A percentile compares a stretch with the other conserved stretches of the same genome.
Evolutionary conservation across 2,329 filamentous ascomycete genomes (phyloP).

Genomic region (Coniochaeta hoffmannii): DNA sequence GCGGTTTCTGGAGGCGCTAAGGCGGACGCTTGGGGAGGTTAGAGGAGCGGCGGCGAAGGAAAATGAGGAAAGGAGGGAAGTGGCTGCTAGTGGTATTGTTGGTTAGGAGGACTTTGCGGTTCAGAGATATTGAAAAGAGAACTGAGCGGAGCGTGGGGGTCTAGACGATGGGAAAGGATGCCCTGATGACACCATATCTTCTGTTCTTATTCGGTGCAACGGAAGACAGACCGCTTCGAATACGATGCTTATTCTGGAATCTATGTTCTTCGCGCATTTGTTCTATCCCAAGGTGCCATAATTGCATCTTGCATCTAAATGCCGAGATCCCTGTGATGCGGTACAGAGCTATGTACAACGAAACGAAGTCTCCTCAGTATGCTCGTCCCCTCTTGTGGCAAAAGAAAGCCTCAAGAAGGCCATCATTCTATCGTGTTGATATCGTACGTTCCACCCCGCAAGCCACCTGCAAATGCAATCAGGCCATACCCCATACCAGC

Average conservation of each 20-base stretch:
- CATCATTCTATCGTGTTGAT: background rate
- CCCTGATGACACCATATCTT: background rate
- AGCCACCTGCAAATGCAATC: background rate
- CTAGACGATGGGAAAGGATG: too few species aligned
- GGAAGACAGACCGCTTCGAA: too few species aligned
- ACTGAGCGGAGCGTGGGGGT: too few species aligned
- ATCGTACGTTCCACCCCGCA: background rate
- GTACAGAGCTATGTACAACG: conserved; percentile 6
- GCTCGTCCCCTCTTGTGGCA: background rate
- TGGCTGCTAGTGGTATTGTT: conserved; percentile 26
- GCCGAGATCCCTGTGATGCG: background rate
- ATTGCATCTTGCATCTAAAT: background rate
- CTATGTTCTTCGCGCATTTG: background rate
- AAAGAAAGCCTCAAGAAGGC: background rate
- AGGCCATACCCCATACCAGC: conserved; percentile 8
- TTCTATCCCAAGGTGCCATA: conserved; percentile 6
- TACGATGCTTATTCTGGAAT: too few species aligned
- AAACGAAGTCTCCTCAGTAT: conserved; percentile 1
- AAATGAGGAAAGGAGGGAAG: conserved; percentile 28
- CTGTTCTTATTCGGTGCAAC: too few species aligned
- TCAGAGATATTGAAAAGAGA: background rate
- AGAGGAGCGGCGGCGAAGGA: conserved; percentile 15
- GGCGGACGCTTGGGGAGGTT: conserved; percentile 38
- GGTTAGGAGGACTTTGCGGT: conserved; percentile 17
- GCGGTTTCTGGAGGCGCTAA: conserved; percentile 65